A percentile compares a stretch with the other conserved stretches of the same genome.
Conservation (phyloP, 1,139 yeast species). For the Geotrichum macrosporum region DNA sequence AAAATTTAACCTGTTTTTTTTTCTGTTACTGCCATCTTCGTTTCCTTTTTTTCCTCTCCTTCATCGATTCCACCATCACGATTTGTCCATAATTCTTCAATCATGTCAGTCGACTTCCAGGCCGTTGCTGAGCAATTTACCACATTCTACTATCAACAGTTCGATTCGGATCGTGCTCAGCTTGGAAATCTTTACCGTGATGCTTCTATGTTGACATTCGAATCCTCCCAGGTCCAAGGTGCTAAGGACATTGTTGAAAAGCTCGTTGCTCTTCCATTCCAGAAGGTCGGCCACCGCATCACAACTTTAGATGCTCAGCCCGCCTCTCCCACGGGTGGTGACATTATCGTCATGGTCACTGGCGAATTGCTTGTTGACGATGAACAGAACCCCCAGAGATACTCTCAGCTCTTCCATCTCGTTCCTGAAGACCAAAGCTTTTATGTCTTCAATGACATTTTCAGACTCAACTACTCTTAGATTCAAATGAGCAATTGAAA, state of each 20-base stretch:
- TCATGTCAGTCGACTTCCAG: conserved; percentile 33
- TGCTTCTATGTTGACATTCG: conserved; percentile 96
- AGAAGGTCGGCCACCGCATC: conserved; percentile 86
- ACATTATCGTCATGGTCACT: conserved; percentile 94
- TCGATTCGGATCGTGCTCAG: conserved; percentile 87
- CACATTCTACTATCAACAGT: conserved; percentile 90
- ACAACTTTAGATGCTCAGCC: conserved; percentile 98
- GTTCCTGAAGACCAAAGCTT: conserved; percentile 88
- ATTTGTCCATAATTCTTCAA: not conserved
- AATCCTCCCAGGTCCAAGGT: conserved; percentile 91
- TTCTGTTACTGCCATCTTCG: not conserved
- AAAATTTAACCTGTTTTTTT: not conserved
- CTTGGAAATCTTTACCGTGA: conserved; percentile 94
- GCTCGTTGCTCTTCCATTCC: conserved; percentile 80
- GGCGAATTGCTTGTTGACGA: conserved; percentile 93
- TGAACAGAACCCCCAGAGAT: conserved; percentile 90
- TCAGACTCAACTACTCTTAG: conserved; percentile 54
- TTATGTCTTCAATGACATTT: conserved; percentile 92
- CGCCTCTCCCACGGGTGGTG: conserved; percentile 79
- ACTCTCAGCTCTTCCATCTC: conserved; percentile 95
- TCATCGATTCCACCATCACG: not conserved
- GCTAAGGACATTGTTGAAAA: conserved; percentile 89
- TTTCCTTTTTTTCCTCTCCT: not conserved
- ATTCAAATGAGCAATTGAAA: not conserved
- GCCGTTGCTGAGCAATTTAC: conserved; percentile 64